Evolutionary conservation across 2,329 filamentous ascomycete genomes (phyloP), one percentile per base, ranked within the genome.

Genomic region (Clonostachys sp.): DNA sequence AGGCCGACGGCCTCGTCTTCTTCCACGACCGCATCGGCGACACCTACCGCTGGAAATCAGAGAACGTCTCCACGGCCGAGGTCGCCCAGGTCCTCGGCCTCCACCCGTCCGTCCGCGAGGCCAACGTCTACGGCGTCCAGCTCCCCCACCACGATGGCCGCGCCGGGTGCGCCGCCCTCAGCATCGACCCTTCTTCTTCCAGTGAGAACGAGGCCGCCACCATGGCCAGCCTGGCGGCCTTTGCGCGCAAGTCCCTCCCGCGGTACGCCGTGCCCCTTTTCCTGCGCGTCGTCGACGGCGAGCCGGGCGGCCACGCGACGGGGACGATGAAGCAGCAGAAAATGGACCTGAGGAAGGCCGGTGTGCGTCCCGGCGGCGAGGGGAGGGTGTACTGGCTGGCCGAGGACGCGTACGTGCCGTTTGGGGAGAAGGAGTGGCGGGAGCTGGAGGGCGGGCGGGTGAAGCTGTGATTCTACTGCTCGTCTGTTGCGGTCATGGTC

Each of bases 321-420:
- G 89, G 90, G 0, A 96, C 90, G 43, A 87, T 90, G 59, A 96
- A 96, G 74, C 88, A 95, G 70, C 86, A 91, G 67, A 96, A 96
- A 66, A 81, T 86, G 52, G 66, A 72, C 0, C 63, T 95, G 53
- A 74, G 89, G n/a, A 72, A 75, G 3, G 78, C 91, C 52, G 90
- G 91, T 1, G 87, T 92, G 1, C 80, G 89, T 57, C 87, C 86
- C 0, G 65, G 59, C 5, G 46, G 51, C 2, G 79, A 79, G 56
- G 78, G 81, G 20, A 62, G 67, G 36, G 35, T 86, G 42, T 86
- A 71, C 57, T 92, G 87, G 86, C 68, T 91, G 14, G 78, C 74
- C 55, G 76, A 73, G 0, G 78, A 79, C 20, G 74, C 71, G 0
- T 96, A 95, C 63, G 78, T 83, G 33, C 76, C 68, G 8, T 95